Evolutionary conservation across 768 basidiomycete genomes (phyloP).

Genomic region (Lactarius hengduanensis): DNA sequence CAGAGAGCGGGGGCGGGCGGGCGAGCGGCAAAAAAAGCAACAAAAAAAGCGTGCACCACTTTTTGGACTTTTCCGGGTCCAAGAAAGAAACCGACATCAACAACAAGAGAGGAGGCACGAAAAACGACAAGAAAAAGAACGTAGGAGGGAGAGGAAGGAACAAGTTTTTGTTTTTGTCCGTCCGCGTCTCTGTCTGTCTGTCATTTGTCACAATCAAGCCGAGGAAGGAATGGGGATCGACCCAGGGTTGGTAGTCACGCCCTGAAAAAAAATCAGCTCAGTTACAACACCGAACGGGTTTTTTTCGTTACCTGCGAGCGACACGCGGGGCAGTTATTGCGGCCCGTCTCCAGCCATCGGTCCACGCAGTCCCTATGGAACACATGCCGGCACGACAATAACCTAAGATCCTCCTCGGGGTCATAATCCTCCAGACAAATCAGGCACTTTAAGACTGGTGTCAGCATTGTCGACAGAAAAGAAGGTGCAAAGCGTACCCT

Average conservation of each 20-base stretch:
- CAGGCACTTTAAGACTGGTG: conserved; percentile 53
- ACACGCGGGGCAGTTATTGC: conserved; percentile 92
- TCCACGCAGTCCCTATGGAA: conserved; percentile 91
- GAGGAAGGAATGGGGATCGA: conserved; percentile 5
- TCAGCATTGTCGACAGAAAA: neutral
- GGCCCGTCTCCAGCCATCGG: conserved; percentile 42
- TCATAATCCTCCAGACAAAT: conserved; percentile 88
- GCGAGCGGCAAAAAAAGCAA: neutral
- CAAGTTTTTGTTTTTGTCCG: neutral
- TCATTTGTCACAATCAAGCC: neutral
- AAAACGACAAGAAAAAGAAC: neutral
- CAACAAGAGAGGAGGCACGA: no score
- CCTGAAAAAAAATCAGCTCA: neutral
- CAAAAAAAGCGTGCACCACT: neutral
- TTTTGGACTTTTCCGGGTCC: neutral
- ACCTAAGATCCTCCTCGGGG: conserved; percentile 70
- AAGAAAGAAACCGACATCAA: neutral
- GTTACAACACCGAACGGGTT: neutral
- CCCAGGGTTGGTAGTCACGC: conserved; percentile 8
- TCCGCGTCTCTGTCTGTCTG: neutral
- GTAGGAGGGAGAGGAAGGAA: neutral
- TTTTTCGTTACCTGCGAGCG: conserved; percentile 59
- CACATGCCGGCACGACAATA: conserved; percentile 82
- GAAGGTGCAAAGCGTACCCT: conserved; percentile 49
- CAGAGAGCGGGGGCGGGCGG: neutral